Evolutionary conservation across 139 green algal genomes (phyloP).

Genomic region (Ostreobium quekettii): DNA sequence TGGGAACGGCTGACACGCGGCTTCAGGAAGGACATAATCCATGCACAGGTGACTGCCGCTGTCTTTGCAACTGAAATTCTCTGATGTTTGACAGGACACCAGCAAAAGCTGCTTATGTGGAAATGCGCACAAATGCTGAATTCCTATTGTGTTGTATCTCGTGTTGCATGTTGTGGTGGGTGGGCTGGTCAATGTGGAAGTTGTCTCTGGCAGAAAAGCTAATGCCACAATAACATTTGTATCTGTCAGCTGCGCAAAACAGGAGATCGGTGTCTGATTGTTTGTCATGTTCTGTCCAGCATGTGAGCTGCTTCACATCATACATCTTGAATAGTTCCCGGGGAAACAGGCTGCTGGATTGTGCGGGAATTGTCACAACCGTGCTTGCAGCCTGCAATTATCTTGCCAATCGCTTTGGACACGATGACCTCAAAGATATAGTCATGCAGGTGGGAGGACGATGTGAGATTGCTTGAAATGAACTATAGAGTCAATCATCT

Average conservation of each 20-base stretch:
- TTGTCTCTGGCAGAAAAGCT: not conserved
- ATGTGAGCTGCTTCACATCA: not conserved
- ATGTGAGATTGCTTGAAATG: too few relatives aligned
- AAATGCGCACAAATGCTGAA: not conserved
- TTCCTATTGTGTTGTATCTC: not conserved
- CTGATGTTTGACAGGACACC: not conserved
- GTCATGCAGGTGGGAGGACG: not conserved
- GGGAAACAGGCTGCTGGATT: not conserved
- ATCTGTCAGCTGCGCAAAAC: not conserved
- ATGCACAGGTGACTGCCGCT: not conserved
- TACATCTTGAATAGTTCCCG: not conserved
- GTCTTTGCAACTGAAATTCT: not conserved
- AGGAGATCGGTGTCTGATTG: not conserved
- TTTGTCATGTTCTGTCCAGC: not conserved
- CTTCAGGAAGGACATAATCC: not conserved
- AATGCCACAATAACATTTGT: not conserved
- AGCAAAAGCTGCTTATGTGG: not conserved
- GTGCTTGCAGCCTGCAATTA: not conserved
- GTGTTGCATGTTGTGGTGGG: not conserved
- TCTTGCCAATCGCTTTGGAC: not conserved
- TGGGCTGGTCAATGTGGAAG: not conserved
- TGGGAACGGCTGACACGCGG: not conserved
- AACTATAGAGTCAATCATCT: too few relatives aligned
- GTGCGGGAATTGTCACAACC: not conserved
- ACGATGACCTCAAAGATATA: not conserved